Conservation (phyloP, 768 basidiomycete genomes). For the Ephemerocybe angulata region DNA sequence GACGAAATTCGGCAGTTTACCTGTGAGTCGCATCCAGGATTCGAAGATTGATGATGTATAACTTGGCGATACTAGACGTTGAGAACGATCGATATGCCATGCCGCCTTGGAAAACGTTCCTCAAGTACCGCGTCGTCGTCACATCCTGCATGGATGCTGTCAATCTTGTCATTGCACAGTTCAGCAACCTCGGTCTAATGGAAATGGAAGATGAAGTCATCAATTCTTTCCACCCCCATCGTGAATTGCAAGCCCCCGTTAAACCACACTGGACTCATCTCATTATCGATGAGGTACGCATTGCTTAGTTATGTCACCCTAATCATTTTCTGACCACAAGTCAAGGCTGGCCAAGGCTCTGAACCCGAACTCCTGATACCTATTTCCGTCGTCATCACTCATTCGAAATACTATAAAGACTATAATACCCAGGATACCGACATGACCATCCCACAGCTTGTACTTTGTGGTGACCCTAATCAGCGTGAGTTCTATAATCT, state of each 20-base stretch:
- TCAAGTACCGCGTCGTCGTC: conserved; percentile 45
- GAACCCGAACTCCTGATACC: conserved; percentile 50
- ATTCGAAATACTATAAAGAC: conserved; percentile 1
- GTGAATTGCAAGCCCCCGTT: conserved; percentile 23
- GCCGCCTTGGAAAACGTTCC: conserved; percentile 43
- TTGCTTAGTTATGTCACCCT: not conserved
- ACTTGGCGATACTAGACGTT: conserved; percentile 33
- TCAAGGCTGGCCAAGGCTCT: conserved; percentile 49
- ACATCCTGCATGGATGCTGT: conserved; percentile 45
- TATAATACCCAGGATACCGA: conserved; percentile 6
- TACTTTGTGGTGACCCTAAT: conserved; percentile 50
- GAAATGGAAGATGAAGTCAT: conserved; percentile 37
- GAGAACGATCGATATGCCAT: conserved; percentile 44
- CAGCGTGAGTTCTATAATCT: conserved; percentile 34
- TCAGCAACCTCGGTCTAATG: conserved; percentile 40
- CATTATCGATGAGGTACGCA: conserved; percentile 44
- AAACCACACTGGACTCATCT: conserved; percentile 52
- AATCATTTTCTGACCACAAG: too few species aligned
- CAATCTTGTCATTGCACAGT: conserved; percentile 42
- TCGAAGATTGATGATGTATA: not conserved
- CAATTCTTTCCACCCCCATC: conserved; percentile 37
- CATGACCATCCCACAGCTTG: conserved; percentile 37
- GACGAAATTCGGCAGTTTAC: conserved; percentile 32
- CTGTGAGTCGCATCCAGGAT: not conserved
- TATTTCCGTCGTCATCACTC: conserved; percentile 43